phyloP scores from a whole-genome alignment of 2,329 filamentous ascomycete genomes.

The Lithohypha guttulata region DNA sequence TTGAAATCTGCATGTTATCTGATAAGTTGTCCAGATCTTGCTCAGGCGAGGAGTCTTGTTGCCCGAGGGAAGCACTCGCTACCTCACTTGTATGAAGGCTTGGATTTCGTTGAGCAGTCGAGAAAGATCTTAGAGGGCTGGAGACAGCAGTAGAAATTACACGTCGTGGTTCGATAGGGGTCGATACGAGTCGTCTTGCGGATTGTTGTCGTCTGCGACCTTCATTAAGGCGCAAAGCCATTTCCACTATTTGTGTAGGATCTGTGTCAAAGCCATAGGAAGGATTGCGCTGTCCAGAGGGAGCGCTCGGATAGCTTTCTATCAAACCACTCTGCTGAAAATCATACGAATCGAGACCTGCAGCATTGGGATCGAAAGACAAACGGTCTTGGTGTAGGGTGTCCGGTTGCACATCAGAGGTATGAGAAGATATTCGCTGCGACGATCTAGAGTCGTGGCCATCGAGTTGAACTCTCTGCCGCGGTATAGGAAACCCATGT shows the following conservation, averaged over 20 bases:
- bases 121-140: constrained; percentile 8
- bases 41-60: constrained; percentile 13
- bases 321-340: too few relatives aligned
- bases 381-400: too few relatives aligned
- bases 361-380: too few relatives aligned
- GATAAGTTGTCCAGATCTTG: constrained; percentile 29
- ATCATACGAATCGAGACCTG: too few relatives aligned
- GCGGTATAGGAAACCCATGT: constrained; percentile 25
- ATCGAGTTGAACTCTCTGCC: constrained; percentile 29
- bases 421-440: constrained; percentile 25
- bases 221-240: constrained; percentile 82
- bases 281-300: too few relatives aligned
- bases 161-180: constrained; percentile 17
- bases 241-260: constrained; percentile 79
- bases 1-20: constrained; percentile 46
- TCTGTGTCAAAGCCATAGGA: constrained; percentile 52
- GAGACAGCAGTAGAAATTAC: constrained; percentile 14
- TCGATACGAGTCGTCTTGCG: constrained; percentile 35
- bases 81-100: background rate
- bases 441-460: constrained; percentile 25
- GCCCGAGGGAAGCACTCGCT: background rate
- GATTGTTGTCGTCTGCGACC: constrained; percentile 54
- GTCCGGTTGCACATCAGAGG: constrained; percentile 22
- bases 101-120: background rate
- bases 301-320: constrained; percentile 1